Evolutionary conservation across 2,329 filamentous ascomycete species (phyloP).

Genomic region (Cladosporium sp.): DNA sequence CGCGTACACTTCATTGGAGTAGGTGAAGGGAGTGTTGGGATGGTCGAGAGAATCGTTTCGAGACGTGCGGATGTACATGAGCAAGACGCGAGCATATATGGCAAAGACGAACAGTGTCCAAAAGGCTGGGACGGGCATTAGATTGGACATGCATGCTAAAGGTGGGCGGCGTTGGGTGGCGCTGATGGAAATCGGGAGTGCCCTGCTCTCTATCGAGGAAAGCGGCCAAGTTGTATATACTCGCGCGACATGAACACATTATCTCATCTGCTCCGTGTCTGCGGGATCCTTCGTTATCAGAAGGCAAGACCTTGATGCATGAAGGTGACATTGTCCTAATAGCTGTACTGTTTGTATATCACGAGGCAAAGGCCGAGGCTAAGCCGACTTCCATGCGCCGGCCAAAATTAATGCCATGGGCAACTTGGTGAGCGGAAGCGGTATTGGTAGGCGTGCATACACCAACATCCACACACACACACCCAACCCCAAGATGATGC

Average conservation of each 20-base stretch:
- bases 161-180: not conserved
- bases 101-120: not conserved
- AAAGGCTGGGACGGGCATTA: not conserved
- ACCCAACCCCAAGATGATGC: conserved; percentile 42
- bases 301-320: not conserved
- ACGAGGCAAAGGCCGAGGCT: not conserved
- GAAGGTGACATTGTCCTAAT: not conserved
- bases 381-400: not conserved
- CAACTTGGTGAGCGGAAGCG: not conserved
- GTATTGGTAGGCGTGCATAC: not conserved
- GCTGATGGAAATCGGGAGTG: not conserved
- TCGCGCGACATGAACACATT: not conserved
- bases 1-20: conserved; percentile 70
- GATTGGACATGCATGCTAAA: not conserved
- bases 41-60: not conserved
- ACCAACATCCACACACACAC: conserved; percentile 18
- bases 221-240: conserved; percentile 1
- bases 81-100: not conserved
- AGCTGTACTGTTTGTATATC: not conserved
- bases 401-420: conserved; percentile 4
- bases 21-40: not conserved
- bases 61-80: not conserved
- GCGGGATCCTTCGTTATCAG: not conserved
- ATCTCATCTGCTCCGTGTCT: not conserved
- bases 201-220: not conserved